These are phyloP conservation scores for Schwanniomyces etchellsii DNA, from an alignment of 1,139 yeast species.

Conservation along the genomic window DNA sequence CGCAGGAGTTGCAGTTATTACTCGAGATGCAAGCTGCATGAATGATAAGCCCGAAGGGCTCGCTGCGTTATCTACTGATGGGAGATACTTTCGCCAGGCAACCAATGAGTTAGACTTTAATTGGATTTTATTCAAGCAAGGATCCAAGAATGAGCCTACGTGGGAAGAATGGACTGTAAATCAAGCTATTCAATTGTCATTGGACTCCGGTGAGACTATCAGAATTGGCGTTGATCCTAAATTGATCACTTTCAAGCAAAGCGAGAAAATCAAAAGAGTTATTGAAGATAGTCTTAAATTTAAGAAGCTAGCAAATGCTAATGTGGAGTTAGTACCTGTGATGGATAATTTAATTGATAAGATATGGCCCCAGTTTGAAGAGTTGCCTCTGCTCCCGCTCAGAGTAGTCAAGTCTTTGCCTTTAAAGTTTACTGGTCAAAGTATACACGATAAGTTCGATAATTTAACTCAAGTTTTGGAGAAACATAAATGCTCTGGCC, in stretches of 20 bases:
- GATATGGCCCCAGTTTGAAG: slow-evolving; percentile 61
- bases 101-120: slow-evolving; percentile 78
- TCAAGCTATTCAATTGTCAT: slow-evolving; percentile 51
- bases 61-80: slow-evolving; percentile 89
- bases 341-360: slow-evolving; percentile 66
- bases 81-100: slow-evolving; percentile 92
- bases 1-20: slow-evolving; percentile 88
- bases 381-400: slow-evolving; percentile 36
- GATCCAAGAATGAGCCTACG: slow-evolving; percentile 63
- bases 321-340: slow-evolving; percentile 58
- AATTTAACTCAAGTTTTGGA: slow-evolving; percentile 40
- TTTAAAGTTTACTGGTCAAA: slow-evolving; percentile 44
- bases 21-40: slow-evolving; percentile 61
- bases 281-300: slow-evolving; percentile 17
- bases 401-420: slow-evolving; percentile 41
- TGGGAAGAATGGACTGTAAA: slow-evolving; percentile 86
- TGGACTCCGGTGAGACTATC: slow-evolving; percentile 37
- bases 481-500: slow-evolving; percentile 33
- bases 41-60: slow-evolving; percentile 56
- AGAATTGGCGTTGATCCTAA: slow-evolving; percentile 54
- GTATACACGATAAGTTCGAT: slow-evolving; percentile 36
- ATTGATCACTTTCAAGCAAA: slow-evolving; percentile 48
- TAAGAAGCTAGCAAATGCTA: slow-evolving; percentile 23
- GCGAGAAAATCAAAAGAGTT: slow-evolving; percentile 20
- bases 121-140: slow-evolving; percentile 83